Evolutionary conservation across 768 basidiomycete species (phyloP).

Genomic region (Boletus vermiculosoides): DNA sequence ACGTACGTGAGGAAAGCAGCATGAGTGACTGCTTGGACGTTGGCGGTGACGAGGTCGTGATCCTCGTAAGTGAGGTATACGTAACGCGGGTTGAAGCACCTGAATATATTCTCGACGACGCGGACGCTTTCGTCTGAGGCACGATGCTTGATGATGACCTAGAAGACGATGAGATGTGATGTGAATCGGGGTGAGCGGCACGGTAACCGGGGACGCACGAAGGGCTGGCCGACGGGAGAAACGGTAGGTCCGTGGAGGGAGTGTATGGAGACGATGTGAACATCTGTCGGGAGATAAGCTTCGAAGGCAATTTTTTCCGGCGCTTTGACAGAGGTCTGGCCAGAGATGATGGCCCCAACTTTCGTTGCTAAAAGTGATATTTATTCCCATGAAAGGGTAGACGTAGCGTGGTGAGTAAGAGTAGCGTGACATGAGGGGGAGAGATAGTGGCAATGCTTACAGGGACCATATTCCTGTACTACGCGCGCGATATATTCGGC

Average conservation of each 20-base stretch:
- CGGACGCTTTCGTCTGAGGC: constrained; percentile 68
- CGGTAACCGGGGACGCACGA: constrained; percentile 50
- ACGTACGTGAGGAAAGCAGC: constrained; percentile 91
- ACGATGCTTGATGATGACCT: constrained; percentile 90
- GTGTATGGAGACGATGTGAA: constrained; percentile 89
- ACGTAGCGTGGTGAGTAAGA: background rate
- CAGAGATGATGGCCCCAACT: constrained; percentile 85
- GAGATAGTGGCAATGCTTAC: constrained; percentile 42
- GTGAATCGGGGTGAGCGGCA: background rate
- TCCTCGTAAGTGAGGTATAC: constrained; percentile 96
- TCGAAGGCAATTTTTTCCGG: constrained; percentile 93
- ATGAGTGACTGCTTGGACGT: constrained; percentile 97
- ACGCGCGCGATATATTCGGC: constrained; percentile 82
- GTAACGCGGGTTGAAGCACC: constrained; percentile 76
- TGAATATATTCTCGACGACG: constrained; percentile 80
- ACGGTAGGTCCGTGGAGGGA: constrained; percentile 94
- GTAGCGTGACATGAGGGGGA: too few species aligned
- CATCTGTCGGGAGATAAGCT: constrained; percentile 78
- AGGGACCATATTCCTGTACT: constrained; percentile 90
- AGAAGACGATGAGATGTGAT: background rate
- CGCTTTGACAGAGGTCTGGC: constrained; percentile 96
- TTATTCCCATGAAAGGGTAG: background rate
- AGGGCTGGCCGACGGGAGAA: constrained; percentile 82
- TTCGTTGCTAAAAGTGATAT: constrained; percentile 68
- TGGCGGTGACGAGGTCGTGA: constrained; percentile 94